These are phyloP conservation scores for Xylaria intraflava DNA, from an alignment of 495 filamentous ascomycete species.

Conservation along the genomic window DNA sequence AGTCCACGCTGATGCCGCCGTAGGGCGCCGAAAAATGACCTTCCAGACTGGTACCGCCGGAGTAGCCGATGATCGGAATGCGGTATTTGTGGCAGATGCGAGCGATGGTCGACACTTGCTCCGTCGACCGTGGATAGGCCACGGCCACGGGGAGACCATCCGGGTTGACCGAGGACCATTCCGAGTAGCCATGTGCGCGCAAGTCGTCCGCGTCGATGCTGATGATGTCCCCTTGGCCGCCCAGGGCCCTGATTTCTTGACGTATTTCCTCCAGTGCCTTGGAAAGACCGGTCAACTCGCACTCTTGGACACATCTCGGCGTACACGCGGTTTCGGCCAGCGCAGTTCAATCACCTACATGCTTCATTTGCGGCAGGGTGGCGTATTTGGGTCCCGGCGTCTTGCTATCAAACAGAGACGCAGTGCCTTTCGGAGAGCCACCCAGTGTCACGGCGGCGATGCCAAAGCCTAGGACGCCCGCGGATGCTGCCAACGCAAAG, in stretches of 20 bases:
- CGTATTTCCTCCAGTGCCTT: constrained; percentile 61
- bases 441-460: constrained; percentile 21
- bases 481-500: constrained; percentile 33
- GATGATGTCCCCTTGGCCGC: constrained; percentile 61
- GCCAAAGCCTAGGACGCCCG: constrained; percentile 38
- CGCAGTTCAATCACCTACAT: constrained; percentile 30
- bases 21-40: constrained; percentile 81
- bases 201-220: constrained; percentile 81
- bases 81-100: constrained; percentile 75
- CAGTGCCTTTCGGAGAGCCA: constrained; percentile 14
- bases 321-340: neutral
- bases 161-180: constrained; percentile 81
- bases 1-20: constrained; percentile 85
- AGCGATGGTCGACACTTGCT: constrained; percentile 73
- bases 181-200: constrained; percentile 74
- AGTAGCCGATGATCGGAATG: constrained; percentile 83
- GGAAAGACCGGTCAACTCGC: constrained; percentile 19
- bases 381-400: constrained; percentile 39
- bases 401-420: constrained; percentile 36
- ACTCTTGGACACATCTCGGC: neutral
- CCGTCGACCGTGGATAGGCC: constrained; percentile 68
- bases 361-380: constrained; percentile 42
- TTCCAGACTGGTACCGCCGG: constrained; percentile 80
- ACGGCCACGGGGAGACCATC: constrained; percentile 74
- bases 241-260: constrained; percentile 35